Conservation (phyloP, 768 basidiomycete genomes). For the Kwoniella pini region DNA sequence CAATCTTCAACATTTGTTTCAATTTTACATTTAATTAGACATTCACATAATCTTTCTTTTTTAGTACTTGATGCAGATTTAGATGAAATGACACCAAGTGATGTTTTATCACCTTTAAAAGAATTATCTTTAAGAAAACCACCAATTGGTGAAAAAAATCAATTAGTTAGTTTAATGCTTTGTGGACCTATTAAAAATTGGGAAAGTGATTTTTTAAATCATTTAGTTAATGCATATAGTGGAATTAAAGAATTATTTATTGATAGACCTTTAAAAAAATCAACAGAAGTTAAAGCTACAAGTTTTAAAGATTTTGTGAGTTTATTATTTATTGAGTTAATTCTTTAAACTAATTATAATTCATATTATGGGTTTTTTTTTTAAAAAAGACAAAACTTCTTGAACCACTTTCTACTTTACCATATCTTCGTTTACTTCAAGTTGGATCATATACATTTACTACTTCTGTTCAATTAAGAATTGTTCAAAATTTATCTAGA, state of each 20-base stretch:
- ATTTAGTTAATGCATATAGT: constrained; percentile 33
- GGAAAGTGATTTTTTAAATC: constrained; percentile 37
- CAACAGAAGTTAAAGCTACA: constrained; percentile 26
- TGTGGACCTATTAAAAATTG: constrained; percentile 51
- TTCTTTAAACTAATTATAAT: too few relatives aligned
- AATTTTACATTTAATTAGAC: constrained; percentile 42
- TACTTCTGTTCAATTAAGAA: constrained; percentile 19
- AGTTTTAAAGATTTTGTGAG: constrained; percentile 42
- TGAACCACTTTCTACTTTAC: constrained; percentile 29
- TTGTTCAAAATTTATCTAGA: constrained; percentile 26
- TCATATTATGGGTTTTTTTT: background rate
- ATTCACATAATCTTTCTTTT: constrained; percentile 42
- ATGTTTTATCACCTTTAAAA: constrained; percentile 32
- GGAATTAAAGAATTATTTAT: constrained; percentile 51
- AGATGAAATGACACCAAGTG: constrained; percentile 37
- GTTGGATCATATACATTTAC: constrained; percentile 49
- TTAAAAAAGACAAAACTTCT: constrained; percentile 33
- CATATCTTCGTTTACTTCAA: constrained; percentile 47
- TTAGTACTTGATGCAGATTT: constrained; percentile 51
- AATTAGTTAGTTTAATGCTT: constrained; percentile 41
- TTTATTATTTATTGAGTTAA: too few relatives aligned
- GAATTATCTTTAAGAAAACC: constrained; percentile 34
- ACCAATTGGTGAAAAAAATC: constrained; percentile 33
- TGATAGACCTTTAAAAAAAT: constrained; percentile 46
- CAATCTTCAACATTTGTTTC: constrained; percentile 48